Base-by-base conservation (phyloP, 106 monocot genomes). In the Allium fistulosum region DNA sequence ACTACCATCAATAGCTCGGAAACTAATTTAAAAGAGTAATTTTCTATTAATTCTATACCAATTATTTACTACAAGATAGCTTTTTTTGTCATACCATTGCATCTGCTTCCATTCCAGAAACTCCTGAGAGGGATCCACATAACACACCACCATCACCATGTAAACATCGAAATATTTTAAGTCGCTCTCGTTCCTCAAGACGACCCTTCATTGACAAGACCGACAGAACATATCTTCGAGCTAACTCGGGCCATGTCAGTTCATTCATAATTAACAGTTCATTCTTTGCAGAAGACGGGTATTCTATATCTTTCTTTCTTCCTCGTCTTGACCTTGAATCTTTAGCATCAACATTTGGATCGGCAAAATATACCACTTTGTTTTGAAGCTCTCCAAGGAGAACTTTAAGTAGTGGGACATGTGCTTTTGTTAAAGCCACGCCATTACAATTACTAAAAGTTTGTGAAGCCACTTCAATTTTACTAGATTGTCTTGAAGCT, bases 71-170 rank as follows among this genome's bases (percentile, higher is more conserved):
- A 37, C 4, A 37, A 69, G 18, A 45, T 10, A 16, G 26, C 28
- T 53, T 75, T 15, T 71, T 46, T 69, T 46, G 60, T 65, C 87
- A 86, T 90, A 99, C 99, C 89, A 83, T 57, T 69, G 99, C 90
- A 90, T 99, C 99, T 15, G 87, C 87, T 83, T 93, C 92, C 84
- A 99, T 99, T 52, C 90, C 93, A 79, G 85, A 71, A 74, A 99
- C 77, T 70, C 99, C 99, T 69, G 80, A 69, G 60, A 93, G 79
- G 59, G 99, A 85, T 9, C 99, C 99, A 74, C 89, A 99, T 68
- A 99, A 76, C 11, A 93, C 62, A 50, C 99, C 99, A 51, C 99
- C 99, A 80, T 99, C 99, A 72, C 99, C 99, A 58, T 83, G 82
- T 57, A 99, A 76, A 50, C 92, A 89, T 57, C 99, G 99, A 62